Evolutionary conservation across 257 asterid genomes (phyloP).

Genomic region (Echium plantagineum): DNA sequence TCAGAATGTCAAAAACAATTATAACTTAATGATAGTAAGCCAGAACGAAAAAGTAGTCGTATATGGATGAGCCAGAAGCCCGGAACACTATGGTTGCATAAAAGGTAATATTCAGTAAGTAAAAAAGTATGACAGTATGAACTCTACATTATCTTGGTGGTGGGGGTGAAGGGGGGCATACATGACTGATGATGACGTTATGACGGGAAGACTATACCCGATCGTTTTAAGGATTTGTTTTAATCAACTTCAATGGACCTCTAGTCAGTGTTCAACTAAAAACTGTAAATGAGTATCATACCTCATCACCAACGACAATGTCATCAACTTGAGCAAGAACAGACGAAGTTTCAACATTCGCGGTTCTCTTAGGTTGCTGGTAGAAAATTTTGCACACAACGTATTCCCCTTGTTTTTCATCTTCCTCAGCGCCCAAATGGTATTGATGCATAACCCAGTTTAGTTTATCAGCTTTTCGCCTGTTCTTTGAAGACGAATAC

Average conservation of each 20-base stretch:
- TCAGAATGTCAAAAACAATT: not conserved
- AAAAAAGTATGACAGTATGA: not conserved
- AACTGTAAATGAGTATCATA: conserved; percentile 15
- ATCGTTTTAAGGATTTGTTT: not conserved
- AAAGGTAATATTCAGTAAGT: too few species aligned
- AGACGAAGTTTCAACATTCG: conserved; percentile 16
- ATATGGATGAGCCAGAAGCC: not conserved
- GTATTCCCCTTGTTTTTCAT: conserved; percentile 55
- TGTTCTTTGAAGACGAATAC: conserved; percentile 36
- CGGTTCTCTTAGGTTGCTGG: conserved; percentile 49
- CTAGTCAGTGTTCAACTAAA: not conserved
- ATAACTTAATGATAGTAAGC: not conserved
- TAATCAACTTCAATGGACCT: not conserved
- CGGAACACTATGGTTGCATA: not conserved
- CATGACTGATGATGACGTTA: not conserved
- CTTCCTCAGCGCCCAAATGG: conserved; percentile 64
- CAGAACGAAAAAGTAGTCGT: not conserved
- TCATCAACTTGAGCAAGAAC: conserved; percentile 36
- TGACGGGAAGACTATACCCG: not conserved
- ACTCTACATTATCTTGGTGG: not conserved
- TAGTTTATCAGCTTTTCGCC: conserved; percentile 49
- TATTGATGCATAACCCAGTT: conserved; percentile 94
- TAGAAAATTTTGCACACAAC: conserved; percentile 70
- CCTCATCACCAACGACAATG: conserved; percentile 33
- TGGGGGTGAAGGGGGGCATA: not conserved